Percentiles rank a stretch among this genome's conserved stretches.
Evolutionary conservation across 331 rosid genomes (phyloP).

Genomic region (Pyrus hybrid): DNA sequence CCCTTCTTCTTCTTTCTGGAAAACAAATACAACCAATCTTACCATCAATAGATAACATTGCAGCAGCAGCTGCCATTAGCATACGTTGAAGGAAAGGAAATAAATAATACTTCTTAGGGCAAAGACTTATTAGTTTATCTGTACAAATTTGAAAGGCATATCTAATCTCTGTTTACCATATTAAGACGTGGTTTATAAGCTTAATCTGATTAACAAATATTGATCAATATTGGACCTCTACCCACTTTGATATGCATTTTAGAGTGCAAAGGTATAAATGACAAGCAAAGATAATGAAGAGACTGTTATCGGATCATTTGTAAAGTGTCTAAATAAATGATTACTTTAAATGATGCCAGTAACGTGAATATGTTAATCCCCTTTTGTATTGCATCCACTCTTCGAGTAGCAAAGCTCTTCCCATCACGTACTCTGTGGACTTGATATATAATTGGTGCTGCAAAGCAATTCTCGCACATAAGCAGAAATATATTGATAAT

Average conservation of each 20-base stretch:
- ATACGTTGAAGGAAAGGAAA: neutral
- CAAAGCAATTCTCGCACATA: slow-evolving; percentile 8
- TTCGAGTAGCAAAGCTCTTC: slow-evolving; percentile 74
- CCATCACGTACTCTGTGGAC: slow-evolving; percentile 80
- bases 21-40: slow-evolving; percentile 21
- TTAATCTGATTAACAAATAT: neutral
- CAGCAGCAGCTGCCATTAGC: slow-evolving; percentile 5
- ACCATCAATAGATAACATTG: neutral
- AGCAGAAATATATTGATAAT: neutral
- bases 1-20: slow-evolving; percentile 69
- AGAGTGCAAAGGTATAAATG: neutral
- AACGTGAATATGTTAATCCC: slow-evolving; percentile 76
- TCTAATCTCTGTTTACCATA: neutral
- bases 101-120: neutral
- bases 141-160: neutral
- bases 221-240: neutral
- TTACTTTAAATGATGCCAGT: slow-evolving; percentile 86
- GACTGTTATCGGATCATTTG: neutral
- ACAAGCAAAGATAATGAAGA: neutral
- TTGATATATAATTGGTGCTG: slow-evolving; percentile 84
- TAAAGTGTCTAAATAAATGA: neutral
- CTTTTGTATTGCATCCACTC: slow-evolving; percentile 83
- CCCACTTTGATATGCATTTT: neutral
- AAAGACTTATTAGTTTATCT: neutral
- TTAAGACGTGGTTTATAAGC: neutral